These are phyloP conservation scores for Capronia coronata DNA, from an alignment of 2,329 filamentous ascomycete genomes.

Conservation along the genomic window DNA sequence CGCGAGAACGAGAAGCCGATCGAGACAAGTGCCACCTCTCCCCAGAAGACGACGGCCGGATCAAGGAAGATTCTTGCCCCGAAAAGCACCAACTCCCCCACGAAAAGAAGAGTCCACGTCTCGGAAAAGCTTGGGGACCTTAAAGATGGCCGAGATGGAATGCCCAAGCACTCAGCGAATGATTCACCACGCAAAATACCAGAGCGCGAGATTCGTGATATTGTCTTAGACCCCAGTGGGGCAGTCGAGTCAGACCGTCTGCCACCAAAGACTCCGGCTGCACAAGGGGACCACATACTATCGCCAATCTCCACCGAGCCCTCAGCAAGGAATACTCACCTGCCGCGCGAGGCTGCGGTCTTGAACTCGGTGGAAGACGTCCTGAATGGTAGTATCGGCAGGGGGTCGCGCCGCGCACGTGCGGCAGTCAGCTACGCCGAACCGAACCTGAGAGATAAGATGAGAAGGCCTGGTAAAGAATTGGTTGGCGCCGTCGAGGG, in stretches of 20 bases:
- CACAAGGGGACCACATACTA: constrained; percentile 14
- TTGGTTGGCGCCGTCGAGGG: constrained; percentile 66
- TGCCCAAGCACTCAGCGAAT: neutral
- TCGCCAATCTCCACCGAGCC: constrained; percentile 27
- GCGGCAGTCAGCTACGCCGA: constrained; percentile 72
- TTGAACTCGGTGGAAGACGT: constrained; percentile 29
- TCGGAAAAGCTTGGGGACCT: constrained; percentile 10
- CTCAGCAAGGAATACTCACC: constrained; percentile 14
- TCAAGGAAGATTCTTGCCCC: constrained; percentile 25
- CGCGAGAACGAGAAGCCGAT: constrained; percentile 15
- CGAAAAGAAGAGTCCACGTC: constrained; percentile 22
- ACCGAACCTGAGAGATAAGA: constrained; percentile 73
- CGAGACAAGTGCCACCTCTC: constrained; percentile 7
- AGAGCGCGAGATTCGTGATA: constrained; percentile 1
- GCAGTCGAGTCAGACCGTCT: constrained; percentile 5
- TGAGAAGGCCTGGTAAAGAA: constrained; percentile 72
- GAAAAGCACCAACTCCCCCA: constrained; percentile 28
- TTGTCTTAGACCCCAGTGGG: neutral
- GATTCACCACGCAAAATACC: constrained; percentile 5
- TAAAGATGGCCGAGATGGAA: constrained; percentile 11
- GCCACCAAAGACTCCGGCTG: constrained; percentile 26
- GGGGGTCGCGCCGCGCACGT: constrained; percentile 61
- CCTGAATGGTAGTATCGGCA: constrained; percentile 45
- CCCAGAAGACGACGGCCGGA: constrained; percentile 12
- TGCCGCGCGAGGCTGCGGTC: constrained; percentile 22